phyloP scores from a whole-genome alignment of 495 filamentous ascomycete species.

The Thozetella sp. region DNA sequence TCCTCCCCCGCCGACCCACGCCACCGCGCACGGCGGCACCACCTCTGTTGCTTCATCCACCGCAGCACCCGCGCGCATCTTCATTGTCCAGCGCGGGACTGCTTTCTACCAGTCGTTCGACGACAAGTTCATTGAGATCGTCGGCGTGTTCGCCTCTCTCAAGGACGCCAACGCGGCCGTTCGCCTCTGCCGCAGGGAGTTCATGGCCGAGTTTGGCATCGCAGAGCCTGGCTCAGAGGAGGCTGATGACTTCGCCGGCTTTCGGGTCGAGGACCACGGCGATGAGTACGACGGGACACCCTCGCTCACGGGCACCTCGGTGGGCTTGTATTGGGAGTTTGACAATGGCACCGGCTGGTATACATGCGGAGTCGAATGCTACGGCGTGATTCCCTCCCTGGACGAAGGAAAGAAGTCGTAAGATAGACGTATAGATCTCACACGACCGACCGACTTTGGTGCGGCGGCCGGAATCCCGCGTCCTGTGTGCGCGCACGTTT shows the following conservation, averaged over 20 bases:
- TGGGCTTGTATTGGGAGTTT: neutral
- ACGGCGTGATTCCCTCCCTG: neutral
- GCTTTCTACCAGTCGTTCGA: slow-evolving; percentile 2
- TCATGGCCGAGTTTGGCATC: slow-evolving; percentile 3
- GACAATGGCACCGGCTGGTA: neutral
- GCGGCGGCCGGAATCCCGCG: too few relatives aligned
- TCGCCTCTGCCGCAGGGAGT: neutral
- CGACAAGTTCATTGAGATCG: neutral
- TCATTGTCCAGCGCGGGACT: neutral
- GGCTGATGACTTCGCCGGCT: neutral
- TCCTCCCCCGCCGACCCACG: neutral
- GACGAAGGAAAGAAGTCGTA: neutral
- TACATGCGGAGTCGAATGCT: neutral
- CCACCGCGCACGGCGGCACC: neutral
- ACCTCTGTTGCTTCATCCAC: too few relatives aligned
- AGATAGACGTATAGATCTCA: neutral
- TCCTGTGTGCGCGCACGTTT: too few relatives aligned
- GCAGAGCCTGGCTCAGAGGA: neutral
- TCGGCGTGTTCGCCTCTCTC: neutral
- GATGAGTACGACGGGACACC: neutral
- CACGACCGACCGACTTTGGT: too few relatives aligned
- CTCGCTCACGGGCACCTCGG: neutral
- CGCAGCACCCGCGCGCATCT: too few relatives aligned
- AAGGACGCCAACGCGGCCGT: neutral
- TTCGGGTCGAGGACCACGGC: neutral